Evolutionary conservation across 73 alveolate genomes (phyloP).

Genomic region (Paramecium sexaurelia): DNA sequence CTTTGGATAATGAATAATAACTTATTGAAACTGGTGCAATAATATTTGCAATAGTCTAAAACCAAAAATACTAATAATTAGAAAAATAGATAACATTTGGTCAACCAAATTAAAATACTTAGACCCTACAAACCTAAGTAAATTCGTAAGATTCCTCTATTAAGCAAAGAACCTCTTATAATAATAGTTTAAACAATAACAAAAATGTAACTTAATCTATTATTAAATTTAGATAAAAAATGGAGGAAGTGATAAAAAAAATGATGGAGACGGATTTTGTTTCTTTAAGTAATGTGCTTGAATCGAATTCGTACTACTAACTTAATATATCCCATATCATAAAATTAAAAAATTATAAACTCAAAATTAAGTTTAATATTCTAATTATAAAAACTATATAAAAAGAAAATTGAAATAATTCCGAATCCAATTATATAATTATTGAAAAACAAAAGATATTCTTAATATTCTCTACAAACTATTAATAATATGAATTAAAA

Average conservation of each 20-base stretch:
- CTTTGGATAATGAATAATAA: slow-evolving; percentile 17
- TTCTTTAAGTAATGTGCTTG: slow-evolving; percentile 34
- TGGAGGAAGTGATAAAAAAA: background rate
- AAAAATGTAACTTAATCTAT: background rate
- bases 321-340: background rate
- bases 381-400: background rate
- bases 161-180: slow-evolving; percentile 35
- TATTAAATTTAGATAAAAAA: background rate
- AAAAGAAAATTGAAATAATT: background rate
- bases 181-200: background rate
- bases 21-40: slow-evolving; percentile 30
- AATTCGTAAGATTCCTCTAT: background rate
- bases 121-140: background rate
- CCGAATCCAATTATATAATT: too few species aligned
- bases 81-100: background rate
- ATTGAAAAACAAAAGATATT: too few species aligned
- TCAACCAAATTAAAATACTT: background rate
- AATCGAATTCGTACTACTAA: background rate
- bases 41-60: background rate
- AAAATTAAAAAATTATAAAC: background rate
- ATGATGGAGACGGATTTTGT: slow-evolving; percentile 25
- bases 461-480: too few species aligned
- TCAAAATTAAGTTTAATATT: background rate
- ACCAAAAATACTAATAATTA: background rate
- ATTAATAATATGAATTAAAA: too few species aligned